A percentile compares a stretch with the other conserved stretches of the same genome.
phyloP scores from a whole-genome alignment of 2,329 filamentous ascomycete species.

The Penicillium sp. region DNA sequence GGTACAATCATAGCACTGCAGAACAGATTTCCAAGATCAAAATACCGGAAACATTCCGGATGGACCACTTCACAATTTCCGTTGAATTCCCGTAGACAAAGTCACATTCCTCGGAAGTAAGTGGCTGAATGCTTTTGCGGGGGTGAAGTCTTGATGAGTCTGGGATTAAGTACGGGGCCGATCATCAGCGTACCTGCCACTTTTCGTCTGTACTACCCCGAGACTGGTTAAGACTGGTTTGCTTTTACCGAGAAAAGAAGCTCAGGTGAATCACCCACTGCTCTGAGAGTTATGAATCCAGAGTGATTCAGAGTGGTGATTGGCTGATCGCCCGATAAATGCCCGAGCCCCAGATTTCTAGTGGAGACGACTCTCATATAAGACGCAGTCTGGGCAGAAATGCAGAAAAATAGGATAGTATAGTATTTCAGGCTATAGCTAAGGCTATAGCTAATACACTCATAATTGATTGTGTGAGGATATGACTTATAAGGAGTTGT shows the following conservation, averaged over 20 bases:
- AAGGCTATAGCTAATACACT: background rate
- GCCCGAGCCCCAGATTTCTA: slow-evolving; percentile 14
- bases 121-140: slow-evolving; percentile 14
- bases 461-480: background rate
- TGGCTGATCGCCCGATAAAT: slow-evolving; percentile 29
- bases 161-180: slow-evolving; percentile 4
- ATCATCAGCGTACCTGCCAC: slow-evolving; percentile 5
- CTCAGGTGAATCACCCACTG: background rate
- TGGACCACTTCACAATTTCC: slow-evolving; percentile 13
- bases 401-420: too few relatives aligned
- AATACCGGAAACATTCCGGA: slow-evolving; percentile 4
- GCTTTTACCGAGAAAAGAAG: background rate
- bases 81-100: slow-evolving; percentile 20
- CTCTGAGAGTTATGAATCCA: background rate
- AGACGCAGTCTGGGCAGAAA: background rate
- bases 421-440: background rate
- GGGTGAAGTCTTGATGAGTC: slow-evolving; percentile 8
- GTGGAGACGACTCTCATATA: background rate
- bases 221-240: background rate
- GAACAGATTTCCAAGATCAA: background rate
- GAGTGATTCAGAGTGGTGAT: slow-evolving; percentile 14
- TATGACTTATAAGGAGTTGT: background rate
- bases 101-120: slow-evolving; percentile 1
- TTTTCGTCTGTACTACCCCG: background rate
- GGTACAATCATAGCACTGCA: background rate